phyloP scores from a whole-genome alignment of 2,329 filamentous ascomycete species.

The Xylariaceae sp. region DNA sequence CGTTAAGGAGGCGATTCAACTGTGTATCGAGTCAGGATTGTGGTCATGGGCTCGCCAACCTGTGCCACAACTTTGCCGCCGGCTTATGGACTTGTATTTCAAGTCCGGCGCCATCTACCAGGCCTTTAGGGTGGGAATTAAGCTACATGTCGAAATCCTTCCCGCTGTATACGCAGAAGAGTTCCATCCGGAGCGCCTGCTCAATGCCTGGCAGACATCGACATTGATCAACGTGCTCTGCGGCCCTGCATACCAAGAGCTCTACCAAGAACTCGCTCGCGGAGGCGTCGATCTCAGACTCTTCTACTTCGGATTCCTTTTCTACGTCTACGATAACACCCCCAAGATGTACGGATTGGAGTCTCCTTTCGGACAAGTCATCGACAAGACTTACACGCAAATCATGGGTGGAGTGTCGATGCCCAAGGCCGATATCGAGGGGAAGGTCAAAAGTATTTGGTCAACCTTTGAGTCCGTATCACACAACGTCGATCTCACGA shows the following conservation, averaged over 20 bases:
- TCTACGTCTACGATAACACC: conserved; percentile 25
- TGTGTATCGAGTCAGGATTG: conserved; percentile 27
- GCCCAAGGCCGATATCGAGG: conserved; percentile 22
- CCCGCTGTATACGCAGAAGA: conserved; percentile 22
- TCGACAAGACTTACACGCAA: conserved; percentile 24
- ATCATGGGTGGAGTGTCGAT: conserved; percentile 23
- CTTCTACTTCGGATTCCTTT: conserved; percentile 26
- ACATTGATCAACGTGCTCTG: conserved; percentile 26
- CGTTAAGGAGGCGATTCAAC: conserved; percentile 20
- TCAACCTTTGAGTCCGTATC: conserved; percentile 21
- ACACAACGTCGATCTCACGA: conserved; percentile 16
- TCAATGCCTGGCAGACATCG: conserved; percentile 24
- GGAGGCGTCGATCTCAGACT: conserved; percentile 25
- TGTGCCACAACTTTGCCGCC: conserved; percentile 24
- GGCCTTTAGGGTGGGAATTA: conserved; percentile 25
- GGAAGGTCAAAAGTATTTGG: conserved; percentile 20
- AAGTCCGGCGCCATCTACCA: conserved; percentile 21
- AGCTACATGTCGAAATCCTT: conserved; percentile 26
- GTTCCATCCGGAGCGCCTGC: conserved; percentile 24
- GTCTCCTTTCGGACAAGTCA: conserved; percentile 24
- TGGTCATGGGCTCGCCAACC: conserved; percentile 28
- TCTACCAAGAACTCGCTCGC: conserved; percentile 23
- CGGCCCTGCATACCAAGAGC: conserved; percentile 17
- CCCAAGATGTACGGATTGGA: conserved; percentile 23
- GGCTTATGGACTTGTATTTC: conserved; percentile 24